Evolutionary conservation across 2,329 filamentous ascomycete species (phyloP).

Genomic region (Neospermospora avenae): DNA sequence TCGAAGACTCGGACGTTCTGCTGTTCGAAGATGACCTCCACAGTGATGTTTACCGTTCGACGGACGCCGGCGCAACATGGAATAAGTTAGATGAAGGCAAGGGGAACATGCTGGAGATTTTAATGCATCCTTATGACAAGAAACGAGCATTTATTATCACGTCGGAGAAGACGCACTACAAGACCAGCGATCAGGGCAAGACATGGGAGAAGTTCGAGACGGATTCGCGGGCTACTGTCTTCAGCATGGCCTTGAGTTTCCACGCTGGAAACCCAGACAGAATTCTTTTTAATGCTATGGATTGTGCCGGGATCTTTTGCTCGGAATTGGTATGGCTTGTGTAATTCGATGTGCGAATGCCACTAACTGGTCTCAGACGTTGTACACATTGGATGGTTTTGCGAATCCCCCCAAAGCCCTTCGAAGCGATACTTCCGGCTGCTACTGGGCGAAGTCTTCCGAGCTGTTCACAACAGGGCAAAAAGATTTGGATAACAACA

Average conservation of each 20-base stretch:
- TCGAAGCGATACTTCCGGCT: conserved; percentile 67
- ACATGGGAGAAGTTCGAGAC: conserved; percentile 75
- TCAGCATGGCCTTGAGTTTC: conserved; percentile 62
- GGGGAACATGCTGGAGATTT: conserved; percentile 58
- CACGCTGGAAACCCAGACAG: conserved; percentile 80
- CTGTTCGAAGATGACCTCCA: conserved; percentile 67
- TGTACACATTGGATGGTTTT: conserved; percentile 87
- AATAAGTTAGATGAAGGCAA: conserved; percentile 58
- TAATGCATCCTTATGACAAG: conserved; percentile 75
- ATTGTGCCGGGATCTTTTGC: conserved; percentile 63
- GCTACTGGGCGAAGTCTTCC: conserved; percentile 82
- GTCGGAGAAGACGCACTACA: conserved; percentile 67
- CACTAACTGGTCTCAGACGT: conserved; percentile 35
- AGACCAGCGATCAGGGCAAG: conserved; percentile 78
- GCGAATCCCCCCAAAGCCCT: conserved; percentile 61
- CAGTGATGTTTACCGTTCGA: conserved; percentile 70
- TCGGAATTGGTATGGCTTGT: conserved; percentile 46
- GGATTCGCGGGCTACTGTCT: conserved; percentile 53
- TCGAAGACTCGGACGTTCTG: conserved; percentile 81
- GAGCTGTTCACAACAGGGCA: conserved; percentile 69
- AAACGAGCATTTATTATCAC: conserved; percentile 80
- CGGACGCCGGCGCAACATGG: conserved; percentile 80
- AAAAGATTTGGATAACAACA: conserved; percentile 60
- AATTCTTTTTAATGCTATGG: conserved; percentile 78
- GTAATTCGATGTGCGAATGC: neutral